phyloP scores from a whole-genome alignment of 83 land plant genomes.

The Larix sibirica region DNA sequence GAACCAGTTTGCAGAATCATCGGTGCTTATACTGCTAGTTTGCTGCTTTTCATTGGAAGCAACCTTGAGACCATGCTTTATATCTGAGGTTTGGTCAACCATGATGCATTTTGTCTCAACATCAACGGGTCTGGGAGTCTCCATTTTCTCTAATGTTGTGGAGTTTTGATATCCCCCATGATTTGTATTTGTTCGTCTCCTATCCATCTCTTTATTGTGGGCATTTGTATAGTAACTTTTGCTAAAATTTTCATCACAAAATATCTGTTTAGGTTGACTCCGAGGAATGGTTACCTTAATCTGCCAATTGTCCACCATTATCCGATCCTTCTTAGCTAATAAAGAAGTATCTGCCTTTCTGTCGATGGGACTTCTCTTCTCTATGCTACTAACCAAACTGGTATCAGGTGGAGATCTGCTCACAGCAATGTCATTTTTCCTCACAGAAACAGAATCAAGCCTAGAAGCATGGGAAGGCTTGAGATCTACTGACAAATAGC shows the following conservation, averaged over 20 bases:
- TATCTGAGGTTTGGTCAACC: constrained; percentile 14
- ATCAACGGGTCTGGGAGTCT: constrained; percentile 18
- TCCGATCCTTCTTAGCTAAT: constrained; percentile 20
- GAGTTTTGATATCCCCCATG: not conserved
- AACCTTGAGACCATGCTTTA: constrained; percentile 17
- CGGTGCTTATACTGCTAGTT: not conserved
- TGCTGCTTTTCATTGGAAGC: not conserved
- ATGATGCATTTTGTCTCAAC: constrained; percentile 31
- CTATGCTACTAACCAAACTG: constrained; percentile 19
- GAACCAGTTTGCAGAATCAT: constrained; percentile 14
- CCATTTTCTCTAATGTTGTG: not conserved
- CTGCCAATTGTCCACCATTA: constrained; percentile 33
- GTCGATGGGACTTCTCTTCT: constrained; percentile 18
- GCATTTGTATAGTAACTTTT: not conserved
- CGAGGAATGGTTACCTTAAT: constrained; percentile 35
- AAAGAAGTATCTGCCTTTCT: constrained; percentile 28
- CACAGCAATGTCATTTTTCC: not conserved
- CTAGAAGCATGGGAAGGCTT: constrained; percentile 7
- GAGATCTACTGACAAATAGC: constrained; percentile 1
- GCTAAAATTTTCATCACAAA: not conserved
- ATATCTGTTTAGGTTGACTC: constrained; percentile 10
- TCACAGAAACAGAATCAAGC: not conserved
- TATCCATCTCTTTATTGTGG: not conserved
- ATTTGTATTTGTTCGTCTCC: not conserved
- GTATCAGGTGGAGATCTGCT: constrained; percentile 27